Evolutionary conservation across 1,284 basidiomycete genomes (phyloP).

Genomic region (Takashimella tepidaria): DNA sequence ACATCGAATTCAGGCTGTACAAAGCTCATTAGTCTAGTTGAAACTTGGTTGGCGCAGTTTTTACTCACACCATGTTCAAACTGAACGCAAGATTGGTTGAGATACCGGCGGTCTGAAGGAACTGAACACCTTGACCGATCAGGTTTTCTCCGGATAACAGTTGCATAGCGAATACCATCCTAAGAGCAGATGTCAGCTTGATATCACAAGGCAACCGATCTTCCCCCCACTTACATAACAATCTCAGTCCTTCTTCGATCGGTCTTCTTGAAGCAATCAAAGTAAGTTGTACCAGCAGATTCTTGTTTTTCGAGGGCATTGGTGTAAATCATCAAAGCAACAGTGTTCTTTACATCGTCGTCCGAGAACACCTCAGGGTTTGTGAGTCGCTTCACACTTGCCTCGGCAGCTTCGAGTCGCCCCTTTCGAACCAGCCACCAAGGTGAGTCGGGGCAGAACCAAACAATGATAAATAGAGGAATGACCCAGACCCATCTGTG

Average conservation of each 20-base stretch:
- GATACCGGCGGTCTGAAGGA: constrained; percentile 33
- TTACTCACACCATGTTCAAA: too few relatives aligned
- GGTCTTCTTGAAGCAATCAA: constrained; percentile 44
- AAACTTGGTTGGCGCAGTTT: too few relatives aligned
- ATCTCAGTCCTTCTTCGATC: constrained; percentile 45
- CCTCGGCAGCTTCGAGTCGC: constrained; percentile 8
- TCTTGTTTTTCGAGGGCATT: constrained; percentile 20
- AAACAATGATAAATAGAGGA: constrained; percentile 2
- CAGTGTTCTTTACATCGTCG: too few relatives aligned
- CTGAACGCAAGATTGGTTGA: too few relatives aligned
- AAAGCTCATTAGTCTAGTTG: too few relatives aligned
- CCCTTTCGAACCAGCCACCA: constrained; percentile 14
- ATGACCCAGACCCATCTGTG: constrained; percentile 10
- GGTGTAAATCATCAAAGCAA: constrained; percentile 47
- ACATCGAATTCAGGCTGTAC: too few relatives aligned
- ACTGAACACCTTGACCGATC: constrained; percentile 10
- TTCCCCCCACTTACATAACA: too few relatives aligned
- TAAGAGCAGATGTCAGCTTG: too few relatives aligned
- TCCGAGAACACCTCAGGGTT: too few relatives aligned
- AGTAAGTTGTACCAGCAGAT: constrained; percentile 34
- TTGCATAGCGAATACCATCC: constrained; percentile 25
- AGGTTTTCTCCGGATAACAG: constrained; percentile 15
- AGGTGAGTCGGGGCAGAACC: constrained; percentile 10
- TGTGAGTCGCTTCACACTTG: not conserved
- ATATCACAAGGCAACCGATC: too few relatives aligned